These are phyloP conservation scores for Cladorrhinum sp. DNA, from an alignment of 2,329 filamentous ascomycete genomes.

Conservation along the genomic window DNA sequence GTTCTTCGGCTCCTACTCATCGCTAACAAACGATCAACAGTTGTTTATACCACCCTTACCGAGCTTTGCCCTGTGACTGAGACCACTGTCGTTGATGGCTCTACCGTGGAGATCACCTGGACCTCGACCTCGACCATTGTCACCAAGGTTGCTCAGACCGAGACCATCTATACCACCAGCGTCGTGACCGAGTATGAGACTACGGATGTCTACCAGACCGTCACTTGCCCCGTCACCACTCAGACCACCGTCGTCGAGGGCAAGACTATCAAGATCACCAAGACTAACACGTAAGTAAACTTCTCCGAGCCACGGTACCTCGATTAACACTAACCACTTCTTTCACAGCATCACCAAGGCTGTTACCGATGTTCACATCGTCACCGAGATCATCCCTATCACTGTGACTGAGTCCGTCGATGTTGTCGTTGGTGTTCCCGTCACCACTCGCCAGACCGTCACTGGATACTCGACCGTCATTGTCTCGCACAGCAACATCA, in stretches of 20 bases:
- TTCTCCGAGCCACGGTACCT: neutral
- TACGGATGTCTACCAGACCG: conserved; percentile 38
- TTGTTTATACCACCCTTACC: conserved; percentile 43
- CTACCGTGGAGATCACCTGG: conserved; percentile 39
- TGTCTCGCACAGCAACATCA: conserved; percentile 32
- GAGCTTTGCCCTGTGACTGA: conserved; percentile 45
- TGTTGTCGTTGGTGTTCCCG: conserved; percentile 41
- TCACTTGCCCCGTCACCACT: conserved; percentile 39
- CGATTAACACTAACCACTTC: neutral
- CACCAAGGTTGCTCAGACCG: conserved; percentile 32
- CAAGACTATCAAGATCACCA: conserved; percentile 40
- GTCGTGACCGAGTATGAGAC: conserved; percentile 35
- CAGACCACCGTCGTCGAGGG: conserved; percentile 44
- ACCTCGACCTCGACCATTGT: conserved; percentile 38
- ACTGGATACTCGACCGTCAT: conserved; percentile 37
- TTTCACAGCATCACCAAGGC: conserved; percentile 34
- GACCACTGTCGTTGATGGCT: conserved; percentile 42
- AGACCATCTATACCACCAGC: conserved; percentile 35
- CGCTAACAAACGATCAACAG: conserved; percentile 29
- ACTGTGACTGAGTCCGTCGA: conserved; percentile 40
- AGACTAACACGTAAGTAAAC: conserved; percentile 37
- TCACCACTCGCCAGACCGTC: conserved; percentile 32
- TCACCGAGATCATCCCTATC: conserved; percentile 40
- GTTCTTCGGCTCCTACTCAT: neutral
- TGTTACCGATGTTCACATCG: conserved; percentile 35